Evolutionary conservation across 192 early-diverging fungal species (phyloP).

Genomic region (Coemansia sp.): DNA sequence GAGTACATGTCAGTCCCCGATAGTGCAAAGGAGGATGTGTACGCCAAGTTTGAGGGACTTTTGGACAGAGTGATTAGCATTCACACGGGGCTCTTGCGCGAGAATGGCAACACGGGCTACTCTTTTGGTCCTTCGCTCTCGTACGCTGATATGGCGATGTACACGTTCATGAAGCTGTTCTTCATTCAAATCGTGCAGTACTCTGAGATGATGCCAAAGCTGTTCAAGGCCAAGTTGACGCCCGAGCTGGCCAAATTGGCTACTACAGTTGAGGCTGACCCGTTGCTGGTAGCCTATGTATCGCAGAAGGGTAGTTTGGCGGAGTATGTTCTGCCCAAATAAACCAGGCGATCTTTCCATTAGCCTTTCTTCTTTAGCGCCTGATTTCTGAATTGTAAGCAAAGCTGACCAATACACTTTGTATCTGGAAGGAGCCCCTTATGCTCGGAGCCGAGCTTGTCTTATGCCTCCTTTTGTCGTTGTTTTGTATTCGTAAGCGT

Average conservation of each 20-base stretch:
- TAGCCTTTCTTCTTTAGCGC: not conserved
- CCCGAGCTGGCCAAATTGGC: conserved; percentile 38
- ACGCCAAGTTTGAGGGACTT: conserved; percentile 22
- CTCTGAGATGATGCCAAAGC: conserved; percentile 2
- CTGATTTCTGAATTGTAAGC: not conserved
- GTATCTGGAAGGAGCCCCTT: not conserved
- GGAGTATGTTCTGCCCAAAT: not conserved
- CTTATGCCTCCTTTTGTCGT: not conserved
- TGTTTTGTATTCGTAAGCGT: not conserved
- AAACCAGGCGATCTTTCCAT: not conserved
- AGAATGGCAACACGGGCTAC: conserved; percentile 60
- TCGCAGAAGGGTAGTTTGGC: conserved; percentile 4
- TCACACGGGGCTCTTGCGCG: conserved; percentile 39
- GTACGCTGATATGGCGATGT: conserved; percentile 43
- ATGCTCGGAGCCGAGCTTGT: not conserved
- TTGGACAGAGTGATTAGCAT: conserved; percentile 29
- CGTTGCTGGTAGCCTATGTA: conserved; percentile 2
- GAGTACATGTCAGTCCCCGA: not conserved
- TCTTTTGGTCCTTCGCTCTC: conserved; percentile 50
- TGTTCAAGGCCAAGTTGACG: conserved; percentile 19
- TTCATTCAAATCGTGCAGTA: not conserved
- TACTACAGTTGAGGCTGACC: conserved; percentile 25
- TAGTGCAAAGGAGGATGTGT: not conserved
- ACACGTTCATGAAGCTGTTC: conserved; percentile 24
- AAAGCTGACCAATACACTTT: not conserved